These are phyloP conservation scores for Coemansia sp. DNA, from an alignment of 192 early-diverging fungal genomes.

Conservation along the genomic window DNA sequence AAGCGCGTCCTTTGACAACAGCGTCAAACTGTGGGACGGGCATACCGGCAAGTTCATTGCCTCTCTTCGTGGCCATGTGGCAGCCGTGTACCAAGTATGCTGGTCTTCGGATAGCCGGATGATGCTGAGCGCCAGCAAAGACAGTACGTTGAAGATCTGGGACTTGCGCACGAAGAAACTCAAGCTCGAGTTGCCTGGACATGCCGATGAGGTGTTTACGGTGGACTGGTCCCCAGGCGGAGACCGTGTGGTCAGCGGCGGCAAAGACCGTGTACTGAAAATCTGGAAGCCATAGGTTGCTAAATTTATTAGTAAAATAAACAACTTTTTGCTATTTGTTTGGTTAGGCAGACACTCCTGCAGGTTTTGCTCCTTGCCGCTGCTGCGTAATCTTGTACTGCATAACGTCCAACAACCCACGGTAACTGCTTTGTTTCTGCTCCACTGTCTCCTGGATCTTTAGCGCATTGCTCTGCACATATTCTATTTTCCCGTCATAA, in stretches of 20 bases:
- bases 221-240: constrained; percentile 96
- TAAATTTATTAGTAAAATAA: not conserved
- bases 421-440: constrained; percentile 72
- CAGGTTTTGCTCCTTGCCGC: constrained; percentile 18
- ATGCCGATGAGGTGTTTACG: constrained; percentile 91
- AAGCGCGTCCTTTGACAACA: constrained; percentile 94
- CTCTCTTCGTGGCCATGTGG: constrained; percentile 92
- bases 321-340: not conserved
- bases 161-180: constrained; percentile 87
- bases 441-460: constrained; percentile 80
- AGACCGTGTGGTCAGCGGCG: constrained; percentile 88
- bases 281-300: constrained; percentile 63
- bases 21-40: constrained; percentile 97
- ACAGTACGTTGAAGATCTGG: constrained; percentile 93
- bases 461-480: constrained; percentile 76
- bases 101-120: constrained; percentile 94
- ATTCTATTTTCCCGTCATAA: constrained; percentile 81
- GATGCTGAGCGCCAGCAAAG: constrained; percentile 85
- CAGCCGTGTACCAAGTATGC: constrained; percentile 93
- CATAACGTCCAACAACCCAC: constrained; percentile 46
- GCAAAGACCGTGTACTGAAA: constrained; percentile 89
- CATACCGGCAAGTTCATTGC: constrained; percentile 84
- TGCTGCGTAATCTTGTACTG: constrained; percentile 49
- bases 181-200: constrained; percentile 93
- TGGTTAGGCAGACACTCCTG: not conserved